Conservation (phyloP, 1,139 yeast species). For the Ogataea hybrid region DNA sequence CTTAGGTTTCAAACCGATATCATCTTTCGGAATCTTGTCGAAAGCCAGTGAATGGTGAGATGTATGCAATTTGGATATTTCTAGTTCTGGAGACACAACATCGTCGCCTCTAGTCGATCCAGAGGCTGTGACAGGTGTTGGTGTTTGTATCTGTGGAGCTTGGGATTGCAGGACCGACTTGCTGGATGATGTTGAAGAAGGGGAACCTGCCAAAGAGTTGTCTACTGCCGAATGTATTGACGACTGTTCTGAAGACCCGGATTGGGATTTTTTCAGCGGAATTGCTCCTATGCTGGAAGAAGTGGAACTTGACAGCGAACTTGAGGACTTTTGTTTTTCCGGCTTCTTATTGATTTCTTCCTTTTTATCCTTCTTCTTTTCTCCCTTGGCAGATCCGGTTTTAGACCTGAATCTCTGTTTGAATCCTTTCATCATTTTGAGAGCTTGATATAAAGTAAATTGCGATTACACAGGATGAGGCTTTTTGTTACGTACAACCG, state of each 20-base stretch:
- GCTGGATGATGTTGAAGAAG: constrained; percentile 19
- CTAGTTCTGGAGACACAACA: constrained; percentile 22
- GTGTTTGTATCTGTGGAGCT: constrained; percentile 15
- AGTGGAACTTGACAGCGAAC: constrained; percentile 11
- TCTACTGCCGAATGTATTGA: constrained; percentile 16
- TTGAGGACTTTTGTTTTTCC: constrained; percentile 13
- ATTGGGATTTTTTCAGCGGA: constrained; percentile 17
- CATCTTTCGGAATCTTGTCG: constrained; percentile 39
- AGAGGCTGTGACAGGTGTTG: constrained; percentile 11
- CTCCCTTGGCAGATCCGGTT: constrained; percentile 23
- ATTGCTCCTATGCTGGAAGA: constrained; percentile 13
- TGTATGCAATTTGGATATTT: constrained; percentile 28
- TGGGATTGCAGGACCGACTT: constrained; percentile 14
- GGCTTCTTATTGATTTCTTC: constrained; percentile 21
- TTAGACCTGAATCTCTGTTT: constrained; percentile 34
- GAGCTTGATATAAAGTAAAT: background rate
- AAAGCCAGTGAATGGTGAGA: constrained; percentile 29
- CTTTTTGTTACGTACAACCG: background rate
- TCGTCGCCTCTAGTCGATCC: constrained; percentile 10
- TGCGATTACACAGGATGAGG: constrained; percentile 7
- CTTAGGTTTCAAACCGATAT: constrained; percentile 47
- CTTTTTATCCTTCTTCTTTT: constrained; percentile 28
- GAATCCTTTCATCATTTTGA: constrained; percentile 36
- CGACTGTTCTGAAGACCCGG: constrained; percentile 18
- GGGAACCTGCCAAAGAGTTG: constrained; percentile 15